A percentile compares a stretch with the other conserved stretches of the same genome.
Evolutionary conservation across 2,329 filamentous ascomycete species (phyloP).

Genomic region (Endothia cerciana): DNA sequence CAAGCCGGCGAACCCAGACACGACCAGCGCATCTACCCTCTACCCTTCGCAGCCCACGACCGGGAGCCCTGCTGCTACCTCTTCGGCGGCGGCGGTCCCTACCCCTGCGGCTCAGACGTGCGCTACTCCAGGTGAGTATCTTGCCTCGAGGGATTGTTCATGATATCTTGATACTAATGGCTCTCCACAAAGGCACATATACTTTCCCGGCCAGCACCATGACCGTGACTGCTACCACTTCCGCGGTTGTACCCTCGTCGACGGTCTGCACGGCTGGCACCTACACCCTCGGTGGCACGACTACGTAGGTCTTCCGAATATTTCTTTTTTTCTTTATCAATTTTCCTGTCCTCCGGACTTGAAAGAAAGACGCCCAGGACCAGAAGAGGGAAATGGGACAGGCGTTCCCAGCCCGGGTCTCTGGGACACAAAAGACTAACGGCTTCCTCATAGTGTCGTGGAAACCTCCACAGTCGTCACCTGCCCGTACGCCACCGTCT

Average conservation of each 20-base stretch:
- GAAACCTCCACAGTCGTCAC: conserved; percentile 67
- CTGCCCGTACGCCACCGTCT: conserved; percentile 68
- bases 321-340: background rate
- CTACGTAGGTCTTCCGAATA: conserved; percentile 47
- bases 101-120: conserved; percentile 58
- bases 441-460: conserved; percentile 49
- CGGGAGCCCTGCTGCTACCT: conserved; percentile 44
- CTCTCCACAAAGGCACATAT: conserved; percentile 56
- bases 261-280: conserved; percentile 66
- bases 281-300: conserved; percentile 73
- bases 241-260: conserved; percentile 65
- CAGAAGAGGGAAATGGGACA: no score
- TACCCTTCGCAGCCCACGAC: conserved; percentile 38
- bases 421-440: conserved; percentile 20
- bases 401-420: no score
- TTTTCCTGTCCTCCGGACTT: no score
- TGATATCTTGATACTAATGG: background rate
- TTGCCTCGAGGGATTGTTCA: background rate
- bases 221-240: conserved; percentile 68
- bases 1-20: conserved; percentile 28
- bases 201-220: conserved; percentile 75
- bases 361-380: no score
- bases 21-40: conserved; percentile 33
- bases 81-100: conserved; percentile 50
- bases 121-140: conserved; percentile 58